phyloP scores from a whole-genome alignment of 495 filamentous ascomycete species.

The Xanthoparmelia taractica region DNA sequence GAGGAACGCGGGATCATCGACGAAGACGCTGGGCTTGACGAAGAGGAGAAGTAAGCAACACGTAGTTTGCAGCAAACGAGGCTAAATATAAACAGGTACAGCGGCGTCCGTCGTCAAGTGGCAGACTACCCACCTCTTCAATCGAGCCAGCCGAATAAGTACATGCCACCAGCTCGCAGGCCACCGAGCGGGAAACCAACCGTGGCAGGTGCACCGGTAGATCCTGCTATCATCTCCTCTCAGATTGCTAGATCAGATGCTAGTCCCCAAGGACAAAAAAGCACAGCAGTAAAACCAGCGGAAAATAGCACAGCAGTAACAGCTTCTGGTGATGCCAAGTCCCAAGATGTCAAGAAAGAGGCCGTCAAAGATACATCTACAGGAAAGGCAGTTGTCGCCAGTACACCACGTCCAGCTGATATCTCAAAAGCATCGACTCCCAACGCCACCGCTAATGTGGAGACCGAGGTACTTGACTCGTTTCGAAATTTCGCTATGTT shows the following conservation, averaged over 20 bases:
- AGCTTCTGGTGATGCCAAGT: conserved; percentile 8
- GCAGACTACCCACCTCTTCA: conserved; percentile 60
- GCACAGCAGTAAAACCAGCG: conserved; percentile 31
- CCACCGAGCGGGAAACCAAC: conserved; percentile 65
- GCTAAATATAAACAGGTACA: conserved; percentile 54
- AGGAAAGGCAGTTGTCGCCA: conserved; percentile 8
- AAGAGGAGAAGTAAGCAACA: conserved; percentile 77
- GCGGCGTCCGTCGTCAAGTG: conserved; percentile 73
- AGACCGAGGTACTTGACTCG: conserved; percentile 64
- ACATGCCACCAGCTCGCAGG: conserved; percentile 80
- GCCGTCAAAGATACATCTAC: conserved; percentile 16
- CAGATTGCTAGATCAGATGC: conserved; percentile 51
- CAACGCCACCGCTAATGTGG: conserved; percentile 71
- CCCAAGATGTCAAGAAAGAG: conserved; percentile 19
- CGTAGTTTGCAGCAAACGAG: not conserved
- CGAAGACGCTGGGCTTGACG: conserved; percentile 62
- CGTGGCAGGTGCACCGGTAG: conserved; percentile 64
- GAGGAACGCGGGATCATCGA: conserved; percentile 76
- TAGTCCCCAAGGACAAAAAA: conserved; percentile 24
- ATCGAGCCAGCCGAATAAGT: conserved; percentile 61
- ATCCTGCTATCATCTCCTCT: conserved; percentile 76
- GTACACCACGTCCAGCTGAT: conserved; percentile 18
- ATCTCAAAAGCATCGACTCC: conserved; percentile 26
- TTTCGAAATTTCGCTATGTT: conserved; percentile 76
- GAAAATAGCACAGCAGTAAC: conserved; percentile 19